Base-by-base conservation (phyloP, 805 yeast genomes). In the Wickerhamomyces queroliae region DNA sequence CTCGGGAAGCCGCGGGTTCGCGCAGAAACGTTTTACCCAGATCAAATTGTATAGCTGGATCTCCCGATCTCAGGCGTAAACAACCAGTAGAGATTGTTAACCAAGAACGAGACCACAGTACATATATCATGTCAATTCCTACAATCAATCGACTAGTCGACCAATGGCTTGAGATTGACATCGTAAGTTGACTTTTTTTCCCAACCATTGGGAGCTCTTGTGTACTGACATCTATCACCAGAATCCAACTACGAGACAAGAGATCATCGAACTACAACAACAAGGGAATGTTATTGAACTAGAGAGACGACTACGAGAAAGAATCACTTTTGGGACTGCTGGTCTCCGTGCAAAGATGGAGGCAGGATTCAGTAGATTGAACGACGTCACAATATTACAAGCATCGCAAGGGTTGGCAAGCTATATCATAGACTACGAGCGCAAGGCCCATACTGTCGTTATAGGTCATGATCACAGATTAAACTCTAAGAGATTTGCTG, bases 381-480 rank as follows among this genome's bases (percentile, higher is more conserved):
- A 93, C 59, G 83, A 82, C 45, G 81, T 91, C 15, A 88, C 96
- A 0, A 83, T 91, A 1, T 55, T 87, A 33, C 98, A 91, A 63
- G 90, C 98, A 0, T 79, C 96, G 0, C 95, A 88, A 50, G 95
- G 95, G 1, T 61, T 85, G 16, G 79, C 87, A 0, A 57, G 59
- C 35, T 81, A 82, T 43, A 67, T 65, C 37, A 53, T 56, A 4
- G 52, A 50, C 31, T 51, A 38, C 18, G 48, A 58, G 18, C 28
- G 46, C 8, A 41, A 45, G 36, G 74, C 17, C 7, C 22, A 56
- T 3, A 63, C 72, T 1, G 69, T 86, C 15, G 96, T 89, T 0
- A 65, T 91, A 30, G 98, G 98, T 1, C 89, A 89, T 62, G 99
- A 91, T 57, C 98, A 93, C 59, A 69, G 99, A 27, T 80, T 74